These are phyloP conservation scores for Lasiodiplodia sp. DNA, from an alignment of 2,329 filamentous ascomycete species.

Conservation along the genomic window DNA sequence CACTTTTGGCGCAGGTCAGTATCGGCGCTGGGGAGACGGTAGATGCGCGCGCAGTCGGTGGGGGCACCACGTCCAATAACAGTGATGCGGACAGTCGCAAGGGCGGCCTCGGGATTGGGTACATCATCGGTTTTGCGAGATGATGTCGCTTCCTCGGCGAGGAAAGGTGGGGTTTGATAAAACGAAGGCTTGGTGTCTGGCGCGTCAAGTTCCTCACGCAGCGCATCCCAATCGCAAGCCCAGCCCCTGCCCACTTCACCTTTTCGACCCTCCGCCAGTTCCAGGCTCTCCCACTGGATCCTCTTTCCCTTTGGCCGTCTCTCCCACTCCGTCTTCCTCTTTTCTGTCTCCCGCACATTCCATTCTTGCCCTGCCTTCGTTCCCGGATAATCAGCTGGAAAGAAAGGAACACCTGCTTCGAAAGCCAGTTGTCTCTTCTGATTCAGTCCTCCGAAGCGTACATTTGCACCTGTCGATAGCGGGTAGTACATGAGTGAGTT, in stretches of 20 bases:
- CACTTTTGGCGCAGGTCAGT: slow-evolving; percentile 70
- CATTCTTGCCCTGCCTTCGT: slow-evolving; percentile 80
- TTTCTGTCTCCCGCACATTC: slow-evolving; percentile 71
- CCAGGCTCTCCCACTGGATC: slow-evolving; percentile 74
- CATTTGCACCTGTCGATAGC: slow-evolving; percentile 78
- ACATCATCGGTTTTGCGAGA: slow-evolving; percentile 28
- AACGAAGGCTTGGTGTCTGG: not conserved
- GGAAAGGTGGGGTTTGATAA: slow-evolving; percentile 10
- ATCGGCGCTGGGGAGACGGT: slow-evolving; percentile 73
- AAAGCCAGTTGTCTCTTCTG: slow-evolving; percentile 83
- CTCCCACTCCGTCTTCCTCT: slow-evolving; percentile 72
- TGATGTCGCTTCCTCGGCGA: slow-evolving; percentile 24
- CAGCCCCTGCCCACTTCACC: slow-evolving; percentile 86
- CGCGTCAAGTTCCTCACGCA: not conserved
- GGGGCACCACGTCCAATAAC: slow-evolving; percentile 75
- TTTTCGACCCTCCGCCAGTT: slow-evolving; percentile 74
- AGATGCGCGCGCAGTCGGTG: slow-evolving; percentile 77
- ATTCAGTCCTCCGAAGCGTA: slow-evolving; percentile 80
- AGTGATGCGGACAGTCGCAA: slow-evolving; percentile 71
- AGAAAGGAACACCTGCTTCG: slow-evolving; percentile 80
- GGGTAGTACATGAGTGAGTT: slow-evolving; percentile 84
- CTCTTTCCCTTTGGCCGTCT: slow-evolving; percentile 83
- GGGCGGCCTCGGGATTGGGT: slow-evolving; percentile 26
- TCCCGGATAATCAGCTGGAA: slow-evolving; percentile 83
- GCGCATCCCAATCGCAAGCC: slow-evolving; percentile 78